A percentile compares a stretch with the other conserved stretches of the same genome.
These are phyloP conservation scores for Penicillium palitans DNA, from an alignment of 2,329 filamentous ascomycete species.

Conservation along the genomic window DNA sequence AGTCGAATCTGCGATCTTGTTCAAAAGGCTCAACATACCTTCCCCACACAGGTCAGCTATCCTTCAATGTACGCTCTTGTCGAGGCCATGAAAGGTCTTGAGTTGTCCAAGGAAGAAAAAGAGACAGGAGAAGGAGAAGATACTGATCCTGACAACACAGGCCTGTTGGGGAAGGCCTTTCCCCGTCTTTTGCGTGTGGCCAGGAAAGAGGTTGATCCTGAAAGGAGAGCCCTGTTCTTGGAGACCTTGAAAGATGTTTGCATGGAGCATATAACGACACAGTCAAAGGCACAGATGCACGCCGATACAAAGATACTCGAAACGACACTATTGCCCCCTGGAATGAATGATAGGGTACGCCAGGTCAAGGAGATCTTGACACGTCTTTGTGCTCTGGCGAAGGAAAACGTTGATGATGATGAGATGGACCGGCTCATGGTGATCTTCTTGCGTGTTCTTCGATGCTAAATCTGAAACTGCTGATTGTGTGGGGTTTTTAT, in stretches of 20 bases:
- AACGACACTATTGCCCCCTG: not conserved
- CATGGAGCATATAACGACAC: not conserved
- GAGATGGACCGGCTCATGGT: not conserved
- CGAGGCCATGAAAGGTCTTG: not conserved
- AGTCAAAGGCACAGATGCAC: not conserved
- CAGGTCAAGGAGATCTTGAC: not conserved
- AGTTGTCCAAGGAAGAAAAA: not conserved
- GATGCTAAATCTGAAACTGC: not conserved
- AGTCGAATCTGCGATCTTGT: not conserved
- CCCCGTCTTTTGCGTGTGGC: not conserved
- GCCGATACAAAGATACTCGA: not conserved
- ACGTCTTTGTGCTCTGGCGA: not conserved
- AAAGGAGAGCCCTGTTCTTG: not conserved
- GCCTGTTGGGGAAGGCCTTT: not conserved
- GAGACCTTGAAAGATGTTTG: not conserved
- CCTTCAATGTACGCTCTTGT: not conserved
- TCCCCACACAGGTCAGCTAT: too few relatives aligned
- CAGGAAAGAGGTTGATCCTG: not conserved
- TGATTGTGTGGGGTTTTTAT: not conserved
- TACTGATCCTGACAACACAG: not conserved
- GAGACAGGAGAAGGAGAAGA: too few relatives aligned
- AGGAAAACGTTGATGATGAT: not conserved
- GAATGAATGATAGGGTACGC: not conserved
- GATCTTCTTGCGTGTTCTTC: not conserved
- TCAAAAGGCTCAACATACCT: not conserved